Conservation (phyloP, 2,329 filamentous ascomycete species). For the Aspergillus caelatus region DNA sequence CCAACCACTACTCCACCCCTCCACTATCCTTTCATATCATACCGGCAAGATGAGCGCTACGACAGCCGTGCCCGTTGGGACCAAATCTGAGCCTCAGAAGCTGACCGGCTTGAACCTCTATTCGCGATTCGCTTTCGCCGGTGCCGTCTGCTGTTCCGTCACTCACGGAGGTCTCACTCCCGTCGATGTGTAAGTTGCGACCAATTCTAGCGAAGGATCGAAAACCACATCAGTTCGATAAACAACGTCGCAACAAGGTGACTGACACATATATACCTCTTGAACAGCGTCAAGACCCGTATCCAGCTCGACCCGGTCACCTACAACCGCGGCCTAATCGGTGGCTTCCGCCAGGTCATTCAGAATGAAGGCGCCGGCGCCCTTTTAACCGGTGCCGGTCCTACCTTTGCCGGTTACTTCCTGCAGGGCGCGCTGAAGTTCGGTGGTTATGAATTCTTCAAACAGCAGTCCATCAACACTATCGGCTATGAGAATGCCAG, state of each 20-base stretch:
- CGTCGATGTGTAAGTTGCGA: conserved; percentile 91
- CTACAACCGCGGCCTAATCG: conserved; percentile 86
- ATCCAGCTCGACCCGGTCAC: conserved; percentile 89
- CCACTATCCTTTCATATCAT: neutral
- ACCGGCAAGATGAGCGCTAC: neutral
- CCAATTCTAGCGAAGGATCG: neutral
- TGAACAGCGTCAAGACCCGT: conserved; percentile 82
- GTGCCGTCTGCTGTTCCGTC: conserved; percentile 96
- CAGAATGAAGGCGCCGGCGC: conserved; percentile 81
- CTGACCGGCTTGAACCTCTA: conserved; percentile 74
- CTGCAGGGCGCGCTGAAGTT: conserved; percentile 93
- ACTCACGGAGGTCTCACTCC: conserved; percentile 96
- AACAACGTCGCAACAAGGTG: conserved; percentile 12
- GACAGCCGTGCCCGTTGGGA: no score
- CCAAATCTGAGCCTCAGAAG: conserved; percentile 35
- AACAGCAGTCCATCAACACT: conserved; percentile 82
- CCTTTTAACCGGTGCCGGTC: conserved; percentile 81
- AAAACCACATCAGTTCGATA: neutral
- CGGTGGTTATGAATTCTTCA: conserved; percentile 95
- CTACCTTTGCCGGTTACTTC: conserved; percentile 89
- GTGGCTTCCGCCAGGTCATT: conserved; percentile 84
- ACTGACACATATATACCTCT: conserved; percentile 16
- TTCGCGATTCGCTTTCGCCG: conserved; percentile 94
- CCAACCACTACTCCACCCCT: neutral
- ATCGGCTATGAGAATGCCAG: conserved; percentile 76